Percentiles rank a stretch among this genome's conserved stretches.
These are phyloP conservation scores for Ustilago trichophora DNA, from an alignment of 1,284 basidiomycete genomes.

Conservation along the genomic window DNA sequence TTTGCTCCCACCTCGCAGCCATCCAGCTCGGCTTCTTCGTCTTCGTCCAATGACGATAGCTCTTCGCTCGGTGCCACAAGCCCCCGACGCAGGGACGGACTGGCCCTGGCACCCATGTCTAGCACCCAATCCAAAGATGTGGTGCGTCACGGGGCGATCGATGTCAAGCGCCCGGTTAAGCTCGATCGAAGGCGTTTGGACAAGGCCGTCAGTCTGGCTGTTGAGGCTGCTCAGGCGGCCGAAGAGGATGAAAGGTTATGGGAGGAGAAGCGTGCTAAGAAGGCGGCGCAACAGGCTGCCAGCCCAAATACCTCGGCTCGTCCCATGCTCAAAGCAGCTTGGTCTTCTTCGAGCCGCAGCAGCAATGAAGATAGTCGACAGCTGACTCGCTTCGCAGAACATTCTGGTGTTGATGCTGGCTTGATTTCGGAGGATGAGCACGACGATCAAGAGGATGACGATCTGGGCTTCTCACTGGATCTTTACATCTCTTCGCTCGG, in stretches of 20 bases:
- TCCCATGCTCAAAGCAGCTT: background rate
- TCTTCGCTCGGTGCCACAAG: background rate
- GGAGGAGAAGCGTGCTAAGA: conserved; percentile 22
- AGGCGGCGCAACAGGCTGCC: background rate
- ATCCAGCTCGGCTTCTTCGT: conserved; percentile 13
- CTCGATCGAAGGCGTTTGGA: conserved; percentile 44
- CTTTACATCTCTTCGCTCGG: conserved; percentile 51
- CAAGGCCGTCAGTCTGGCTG: conserved; percentile 51
- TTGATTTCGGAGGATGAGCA: conserved; percentile 5
- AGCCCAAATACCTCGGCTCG: background rate
- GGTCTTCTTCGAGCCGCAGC: conserved; percentile 5
- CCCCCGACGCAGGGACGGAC: conserved; percentile 5
- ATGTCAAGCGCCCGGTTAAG: conserved; percentile 26
- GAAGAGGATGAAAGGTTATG: conserved; percentile 47
- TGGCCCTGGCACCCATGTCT: conserved; percentile 4
- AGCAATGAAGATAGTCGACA: background rate
- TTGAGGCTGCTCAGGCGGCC: conserved; percentile 51
- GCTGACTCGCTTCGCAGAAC: background rate
- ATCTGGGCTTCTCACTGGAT: conserved; percentile 48
- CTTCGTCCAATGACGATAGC: conserved; percentile 8
- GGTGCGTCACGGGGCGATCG: background rate
- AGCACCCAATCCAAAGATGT: background rate
- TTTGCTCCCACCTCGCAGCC: conserved; percentile 19
- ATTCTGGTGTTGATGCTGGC: background rate
- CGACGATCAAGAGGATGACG: conserved; percentile 25